phyloP scores from a whole-genome alignment of 202 grass and related monocot genomes.

The Elaeis oleifera region DNA sequence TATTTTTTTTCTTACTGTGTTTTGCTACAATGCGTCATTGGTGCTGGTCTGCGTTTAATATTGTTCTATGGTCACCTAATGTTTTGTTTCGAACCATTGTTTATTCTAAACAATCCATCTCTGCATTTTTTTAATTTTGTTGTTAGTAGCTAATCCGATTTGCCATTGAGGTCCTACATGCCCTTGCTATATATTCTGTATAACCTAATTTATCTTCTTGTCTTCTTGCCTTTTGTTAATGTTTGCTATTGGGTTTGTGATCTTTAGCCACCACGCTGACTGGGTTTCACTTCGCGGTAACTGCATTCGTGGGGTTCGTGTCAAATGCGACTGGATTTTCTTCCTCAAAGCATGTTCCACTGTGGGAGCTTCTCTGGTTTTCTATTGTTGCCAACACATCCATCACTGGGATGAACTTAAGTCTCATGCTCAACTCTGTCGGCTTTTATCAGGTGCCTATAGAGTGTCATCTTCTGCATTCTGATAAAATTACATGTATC shows the following conservation, averaged over 20 bases:
- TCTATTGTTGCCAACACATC: constrained; percentile 47
- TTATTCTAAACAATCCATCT: too few relatives aligned
- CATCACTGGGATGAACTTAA: constrained; percentile 43
- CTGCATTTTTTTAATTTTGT: too few relatives aligned
- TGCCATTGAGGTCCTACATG: too few relatives aligned
- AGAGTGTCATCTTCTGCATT: not conserved
- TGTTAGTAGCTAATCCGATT: too few relatives aligned
- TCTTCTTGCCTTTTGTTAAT: not conserved
- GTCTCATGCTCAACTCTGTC: constrained; percentile 50
- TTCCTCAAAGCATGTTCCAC: constrained; percentile 32
- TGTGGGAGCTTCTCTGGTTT: constrained; percentile 50
- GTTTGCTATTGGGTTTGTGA: too few relatives aligned
- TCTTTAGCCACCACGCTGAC: constrained; percentile 37
- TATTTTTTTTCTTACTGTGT: not conserved
- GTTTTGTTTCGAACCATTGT: too few relatives aligned
- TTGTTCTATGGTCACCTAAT: too few relatives aligned
- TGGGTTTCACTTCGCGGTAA: constrained; percentile 40
- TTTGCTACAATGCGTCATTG: not conserved
- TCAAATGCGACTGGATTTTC: constrained; percentile 39
- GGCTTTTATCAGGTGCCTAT: constrained; percentile 45
- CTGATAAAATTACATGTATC: not conserved
- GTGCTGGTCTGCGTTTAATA: too few relatives aligned
- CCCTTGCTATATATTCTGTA: too few relatives aligned
- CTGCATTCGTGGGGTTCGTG: constrained; percentile 30
- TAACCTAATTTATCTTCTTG: too few relatives aligned